These are phyloP conservation scores for Trichoderma endophyticum DNA, from an alignment of 2,329 filamentous ascomycete species.

Conservation along the genomic window DNA sequence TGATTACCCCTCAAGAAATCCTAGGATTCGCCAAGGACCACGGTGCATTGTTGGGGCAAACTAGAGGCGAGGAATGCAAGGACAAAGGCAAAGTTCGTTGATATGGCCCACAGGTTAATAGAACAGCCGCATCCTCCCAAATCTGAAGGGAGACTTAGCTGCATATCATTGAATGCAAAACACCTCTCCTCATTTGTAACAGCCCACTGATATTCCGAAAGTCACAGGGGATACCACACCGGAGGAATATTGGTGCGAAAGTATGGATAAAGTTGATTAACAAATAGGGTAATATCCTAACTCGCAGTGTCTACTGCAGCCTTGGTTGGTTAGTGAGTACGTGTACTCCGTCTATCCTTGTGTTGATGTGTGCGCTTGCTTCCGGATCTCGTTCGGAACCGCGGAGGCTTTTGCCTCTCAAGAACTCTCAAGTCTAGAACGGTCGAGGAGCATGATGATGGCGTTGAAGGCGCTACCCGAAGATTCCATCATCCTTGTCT, in stretches of 20 bases:
- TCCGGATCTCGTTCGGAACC: background rate
- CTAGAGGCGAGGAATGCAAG: background rate
- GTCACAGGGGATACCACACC: background rate
- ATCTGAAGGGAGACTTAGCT: background rate
- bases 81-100: background rate
- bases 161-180: background rate
- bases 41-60: background rate
- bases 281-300: background rate
- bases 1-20: background rate
- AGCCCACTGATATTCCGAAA: background rate
- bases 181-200: background rate
- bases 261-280: background rate
- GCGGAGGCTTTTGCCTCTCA: background rate
- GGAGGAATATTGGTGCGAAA: background rate
- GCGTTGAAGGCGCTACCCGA: background rate
- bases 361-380: background rate
- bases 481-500: background rate
- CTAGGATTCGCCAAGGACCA: background rate
- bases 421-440: background rate
- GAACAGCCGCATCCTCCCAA: background rate
- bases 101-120: background rate
- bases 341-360: background rate
- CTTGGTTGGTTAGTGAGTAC: background rate
- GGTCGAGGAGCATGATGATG: background rate
- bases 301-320: background rate